phyloP scores from a whole-genome alignment of 179 eudicot genomes.

The Spinacia oleracea region DNA sequence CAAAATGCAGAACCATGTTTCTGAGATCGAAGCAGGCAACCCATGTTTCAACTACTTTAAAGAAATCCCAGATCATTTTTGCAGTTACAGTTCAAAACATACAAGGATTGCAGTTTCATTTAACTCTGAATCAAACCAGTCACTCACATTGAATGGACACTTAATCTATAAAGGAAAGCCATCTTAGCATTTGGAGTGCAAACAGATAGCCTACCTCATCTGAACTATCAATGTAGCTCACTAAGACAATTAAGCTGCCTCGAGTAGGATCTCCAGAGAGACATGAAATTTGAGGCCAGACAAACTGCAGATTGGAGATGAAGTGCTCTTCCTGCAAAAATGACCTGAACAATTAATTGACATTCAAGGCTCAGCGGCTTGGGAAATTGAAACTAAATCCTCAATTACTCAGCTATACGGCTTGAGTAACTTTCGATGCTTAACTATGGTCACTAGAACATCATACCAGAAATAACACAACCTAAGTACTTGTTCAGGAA shows the following conservation, averaged over 20 bases:
- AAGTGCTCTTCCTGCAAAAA: conserved; percentile 76
- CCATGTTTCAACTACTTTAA: background rate
- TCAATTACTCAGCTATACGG: background rate
- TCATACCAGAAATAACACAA: background rate
- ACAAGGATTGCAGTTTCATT: background rate
- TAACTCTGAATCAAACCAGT: background rate
- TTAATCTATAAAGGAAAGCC: background rate
- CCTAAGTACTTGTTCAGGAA: background rate
- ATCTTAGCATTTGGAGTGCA: background rate
- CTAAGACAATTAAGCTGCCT: conserved; percentile 63
- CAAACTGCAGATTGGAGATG: conserved; percentile 63
- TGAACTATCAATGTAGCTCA: conserved; percentile 53
- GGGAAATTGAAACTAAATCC: background rate
- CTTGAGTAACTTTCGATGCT: background rate
- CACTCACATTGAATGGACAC: background rate
- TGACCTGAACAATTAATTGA: background rate
- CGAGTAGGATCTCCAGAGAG: conserved; percentile 65
- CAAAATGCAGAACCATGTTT: background rate
- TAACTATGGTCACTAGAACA: background rate
- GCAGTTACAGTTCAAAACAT: background rate
- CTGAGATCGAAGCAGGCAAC: background rate
- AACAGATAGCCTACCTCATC: conserved; percentile 47
- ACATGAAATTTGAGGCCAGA: conserved; percentile 95
- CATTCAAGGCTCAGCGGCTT: background rate
- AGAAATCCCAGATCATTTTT: background rate